Percentiles rank a stretch among this genome's conserved stretches.
These are phyloP conservation scores for Salix koriyanagi DNA, from an alignment of 345 rosid species.

Conservation along the genomic window DNA sequence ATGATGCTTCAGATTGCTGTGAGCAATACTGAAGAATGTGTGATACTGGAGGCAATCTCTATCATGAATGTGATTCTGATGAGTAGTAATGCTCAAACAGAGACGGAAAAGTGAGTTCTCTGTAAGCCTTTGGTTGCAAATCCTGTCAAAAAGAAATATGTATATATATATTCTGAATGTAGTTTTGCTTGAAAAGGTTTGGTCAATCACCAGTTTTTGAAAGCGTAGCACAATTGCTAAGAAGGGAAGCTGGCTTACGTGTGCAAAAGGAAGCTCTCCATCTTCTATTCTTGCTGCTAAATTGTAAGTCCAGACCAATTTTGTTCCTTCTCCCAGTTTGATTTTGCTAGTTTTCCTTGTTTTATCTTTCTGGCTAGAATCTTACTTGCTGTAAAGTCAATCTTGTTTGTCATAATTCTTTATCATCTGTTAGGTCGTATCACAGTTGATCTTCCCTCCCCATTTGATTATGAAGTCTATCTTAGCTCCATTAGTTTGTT, in stretches of 20 bases:
- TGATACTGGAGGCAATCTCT: constrained; percentile 63
- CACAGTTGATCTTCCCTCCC: not conserved
- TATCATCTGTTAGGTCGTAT: not conserved
- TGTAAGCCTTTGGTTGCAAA: not conserved
- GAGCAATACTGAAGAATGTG: constrained; percentile 45
- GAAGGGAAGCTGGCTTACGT: constrained; percentile 46
- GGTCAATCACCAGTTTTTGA: constrained; percentile 41
- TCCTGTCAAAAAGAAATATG: not conserved
- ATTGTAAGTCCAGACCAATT: constrained; percentile 45
- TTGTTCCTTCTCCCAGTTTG: constrained; percentile 7
- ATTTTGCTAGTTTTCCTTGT: not conserved
- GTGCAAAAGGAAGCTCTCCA: constrained; percentile 67
- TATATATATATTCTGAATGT: not conserved
- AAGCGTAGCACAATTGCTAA: constrained; percentile 50
- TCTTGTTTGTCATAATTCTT: not conserved
- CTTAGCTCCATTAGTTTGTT: not conserved
- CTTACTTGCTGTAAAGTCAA: not conserved
- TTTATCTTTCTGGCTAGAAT: not conserved
- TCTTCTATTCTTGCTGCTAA: constrained; percentile 58
- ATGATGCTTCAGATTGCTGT: constrained; percentile 45
- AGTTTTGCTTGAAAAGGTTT: constrained; percentile 41
- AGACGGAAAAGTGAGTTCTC: constrained; percentile 63
- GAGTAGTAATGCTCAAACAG: constrained; percentile 51
- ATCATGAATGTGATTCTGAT: constrained; percentile 69
- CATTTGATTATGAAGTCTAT: not conserved